A percentile compares a stretch with the other conserved stretches of the same genome.
These are phyloP conservation scores for Glebionis coronaria DNA, from an alignment of 129 eudicot species.

Conservation along the genomic window DNA sequence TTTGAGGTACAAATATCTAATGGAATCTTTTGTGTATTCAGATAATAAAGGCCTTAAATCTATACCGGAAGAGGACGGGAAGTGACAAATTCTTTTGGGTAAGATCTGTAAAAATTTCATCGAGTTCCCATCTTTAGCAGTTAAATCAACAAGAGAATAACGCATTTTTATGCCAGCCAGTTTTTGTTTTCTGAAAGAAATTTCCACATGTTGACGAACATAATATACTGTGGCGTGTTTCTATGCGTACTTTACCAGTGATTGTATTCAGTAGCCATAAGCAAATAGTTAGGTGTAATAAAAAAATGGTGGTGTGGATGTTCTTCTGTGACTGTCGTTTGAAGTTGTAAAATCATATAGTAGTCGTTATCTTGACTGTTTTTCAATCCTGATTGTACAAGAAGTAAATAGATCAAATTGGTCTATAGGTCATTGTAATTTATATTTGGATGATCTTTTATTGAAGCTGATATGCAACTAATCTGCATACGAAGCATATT, in stretches of 20 bases:
- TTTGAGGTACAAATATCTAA: background rate
- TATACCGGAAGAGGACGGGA: conserved; percentile 87
- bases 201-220: background rate
- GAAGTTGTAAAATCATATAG: no score
- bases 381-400: background rate
- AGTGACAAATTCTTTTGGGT: conserved; percentile 88
- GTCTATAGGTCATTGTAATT: background rate
- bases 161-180: conserved; percentile 6
- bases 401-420: background rate
- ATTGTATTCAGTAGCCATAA: no score
- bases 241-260: no score
- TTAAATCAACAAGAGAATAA: conserved; percentile 8
- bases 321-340: no score
- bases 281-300: no score
- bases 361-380: no score
- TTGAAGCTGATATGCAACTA: no score
- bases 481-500: no score
- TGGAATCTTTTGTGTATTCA: conserved; percentile 36
- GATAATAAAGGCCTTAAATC: conserved; percentile 92
- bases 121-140: background rate
- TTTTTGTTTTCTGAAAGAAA: conserved; percentile 1
- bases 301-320: no score
- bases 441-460: no score
- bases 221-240: background rate
- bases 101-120: conserved; percentile 16